phyloP scores from a whole-genome alignment of 2,329 filamentous ascomycete species.

The Leptographium flavum region DNA sequence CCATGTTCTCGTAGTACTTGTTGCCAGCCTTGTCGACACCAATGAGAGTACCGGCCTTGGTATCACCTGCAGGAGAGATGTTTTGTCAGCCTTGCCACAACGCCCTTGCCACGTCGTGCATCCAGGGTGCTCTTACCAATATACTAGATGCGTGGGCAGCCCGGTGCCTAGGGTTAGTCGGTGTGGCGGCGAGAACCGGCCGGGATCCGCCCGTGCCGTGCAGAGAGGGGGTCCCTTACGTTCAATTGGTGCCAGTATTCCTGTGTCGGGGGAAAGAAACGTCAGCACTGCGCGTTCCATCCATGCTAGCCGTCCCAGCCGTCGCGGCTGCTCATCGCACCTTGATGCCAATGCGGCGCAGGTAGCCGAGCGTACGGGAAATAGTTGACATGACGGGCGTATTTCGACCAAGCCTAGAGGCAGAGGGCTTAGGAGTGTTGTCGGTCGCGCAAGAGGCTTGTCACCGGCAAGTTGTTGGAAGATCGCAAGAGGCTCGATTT shows the following conservation, averaged over 20 bases:
- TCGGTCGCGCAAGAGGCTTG: not conserved
- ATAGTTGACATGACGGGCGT: conserved; percentile 68
- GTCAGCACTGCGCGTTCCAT: conserved; percentile 19
- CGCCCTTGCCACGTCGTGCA: not conserved
- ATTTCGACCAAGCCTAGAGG: not conserved
- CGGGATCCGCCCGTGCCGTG: not conserved
- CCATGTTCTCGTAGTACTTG: conserved; percentile 92
- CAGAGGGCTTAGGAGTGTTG: not conserved
- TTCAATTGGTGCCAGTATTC: conserved; percentile 87
- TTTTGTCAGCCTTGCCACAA: not conserved
- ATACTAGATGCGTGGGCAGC: not conserved
- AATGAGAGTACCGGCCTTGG: conserved; percentile 79
- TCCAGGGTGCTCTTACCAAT: not conserved
- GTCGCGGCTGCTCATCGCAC: conserved; percentile 26
- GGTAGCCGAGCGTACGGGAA: conserved; percentile 69
- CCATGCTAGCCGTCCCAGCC: not conserved
- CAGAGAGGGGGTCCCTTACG: conserved; percentile 31
- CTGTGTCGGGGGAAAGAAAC: conserved; percentile 29
- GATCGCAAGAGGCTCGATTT: not conserved
- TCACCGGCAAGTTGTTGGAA: not conserved
- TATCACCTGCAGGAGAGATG: conserved; percentile 54
- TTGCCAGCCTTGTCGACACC: conserved; percentile 85
- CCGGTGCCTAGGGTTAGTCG: not conserved
- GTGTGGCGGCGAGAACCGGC: not conserved
- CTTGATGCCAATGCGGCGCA: conserved; percentile 81